Conservation (phyloP, 1,139 yeast genomes). For the Arxiozyma bovina region DNA sequence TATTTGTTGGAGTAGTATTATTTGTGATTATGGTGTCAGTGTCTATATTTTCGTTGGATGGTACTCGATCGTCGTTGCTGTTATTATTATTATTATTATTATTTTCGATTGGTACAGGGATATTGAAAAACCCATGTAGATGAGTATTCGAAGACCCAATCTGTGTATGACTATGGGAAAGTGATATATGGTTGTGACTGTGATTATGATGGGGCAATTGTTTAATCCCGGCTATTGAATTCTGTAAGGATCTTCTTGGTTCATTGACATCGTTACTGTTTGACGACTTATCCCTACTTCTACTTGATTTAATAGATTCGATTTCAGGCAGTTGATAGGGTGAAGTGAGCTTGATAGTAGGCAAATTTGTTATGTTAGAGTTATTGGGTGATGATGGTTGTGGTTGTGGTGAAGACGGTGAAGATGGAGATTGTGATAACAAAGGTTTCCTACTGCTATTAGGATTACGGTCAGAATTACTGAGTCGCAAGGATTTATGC, state of each 20-base stretch:
- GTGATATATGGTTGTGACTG: background rate
- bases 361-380: background rate
- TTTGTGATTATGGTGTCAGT: background rate
- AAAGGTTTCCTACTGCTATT: background rate
- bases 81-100: background rate
- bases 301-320: conserved; percentile 13
- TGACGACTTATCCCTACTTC: background rate
- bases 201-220: conserved; percentile 8
- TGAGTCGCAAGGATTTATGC: background rate
- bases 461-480: background rate
- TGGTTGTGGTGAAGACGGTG: background rate
- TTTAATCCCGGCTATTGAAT: conserved; percentile 18
- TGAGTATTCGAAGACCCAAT: background rate
- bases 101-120: conserved; percentile 15
- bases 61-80: background rate
- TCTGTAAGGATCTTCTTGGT: conserved; percentile 21
- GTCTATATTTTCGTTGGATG: background rate
- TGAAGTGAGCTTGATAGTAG: conserved; percentile 3
- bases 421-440: background rate
- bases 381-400: too few species aligned
- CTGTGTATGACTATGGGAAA: background rate
- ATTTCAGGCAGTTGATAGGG: conserved; percentile 21
- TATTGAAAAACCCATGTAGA: conserved; percentile 14
- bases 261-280: conserved; percentile 1
- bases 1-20: background rate